phyloP scores from a whole-genome alignment of 2,329 filamentous ascomycete genomes.

The Phoma sp. region DNA sequence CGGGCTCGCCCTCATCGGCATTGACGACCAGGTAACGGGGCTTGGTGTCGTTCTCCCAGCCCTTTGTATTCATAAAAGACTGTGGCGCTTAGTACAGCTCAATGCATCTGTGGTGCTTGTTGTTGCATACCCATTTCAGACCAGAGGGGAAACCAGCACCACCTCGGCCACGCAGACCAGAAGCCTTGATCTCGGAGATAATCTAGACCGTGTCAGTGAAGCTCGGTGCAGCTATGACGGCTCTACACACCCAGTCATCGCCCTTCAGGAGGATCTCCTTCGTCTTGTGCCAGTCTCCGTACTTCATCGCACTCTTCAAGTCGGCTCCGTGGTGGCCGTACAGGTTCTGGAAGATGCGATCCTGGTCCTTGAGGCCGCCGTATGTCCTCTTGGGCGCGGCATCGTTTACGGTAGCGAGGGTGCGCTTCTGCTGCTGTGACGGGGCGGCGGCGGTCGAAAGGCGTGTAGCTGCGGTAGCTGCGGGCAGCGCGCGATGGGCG shows the following conservation, averaged over 20 bases:
- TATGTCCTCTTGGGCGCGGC: conserved; percentile 69
- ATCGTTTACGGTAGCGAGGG: conserved; percentile 68
- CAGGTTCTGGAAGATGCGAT: conserved; percentile 98
- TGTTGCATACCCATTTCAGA: conserved; percentile 85
- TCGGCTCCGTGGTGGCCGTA: conserved; percentile 93
- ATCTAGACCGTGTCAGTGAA: conserved; percentile 63
- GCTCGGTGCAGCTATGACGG: background rate
- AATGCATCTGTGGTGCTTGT: background rate
- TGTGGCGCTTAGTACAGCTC: conserved; percentile 51
- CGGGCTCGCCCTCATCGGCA: conserved; percentile 97
- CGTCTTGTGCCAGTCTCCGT: conserved; percentile 99
- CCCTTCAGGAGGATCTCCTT: conserved; percentile 98
- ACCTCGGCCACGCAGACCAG: conserved; percentile 91
- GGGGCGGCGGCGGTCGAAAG: conserved; percentile 52
- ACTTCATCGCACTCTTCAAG: conserved; percentile 93
- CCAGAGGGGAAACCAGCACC: conserved; percentile 98
- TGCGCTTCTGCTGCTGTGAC: conserved; percentile 64
- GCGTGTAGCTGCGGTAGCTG: conserved; percentile 48
- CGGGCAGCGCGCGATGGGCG: conserved; percentile 52
- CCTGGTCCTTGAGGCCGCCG: conserved; percentile 92
- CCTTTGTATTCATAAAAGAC: conserved; percentile 99
- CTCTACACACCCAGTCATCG: conserved; percentile 78
- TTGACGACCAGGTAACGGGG: conserved; percentile 98
- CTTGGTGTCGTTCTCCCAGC: conserved; percentile 97
- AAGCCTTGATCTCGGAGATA: conserved; percentile 96